Base-by-base conservation (phyloP, 805 yeast genomes). In the Hanseniaspora hatyaiensis region DNA sequence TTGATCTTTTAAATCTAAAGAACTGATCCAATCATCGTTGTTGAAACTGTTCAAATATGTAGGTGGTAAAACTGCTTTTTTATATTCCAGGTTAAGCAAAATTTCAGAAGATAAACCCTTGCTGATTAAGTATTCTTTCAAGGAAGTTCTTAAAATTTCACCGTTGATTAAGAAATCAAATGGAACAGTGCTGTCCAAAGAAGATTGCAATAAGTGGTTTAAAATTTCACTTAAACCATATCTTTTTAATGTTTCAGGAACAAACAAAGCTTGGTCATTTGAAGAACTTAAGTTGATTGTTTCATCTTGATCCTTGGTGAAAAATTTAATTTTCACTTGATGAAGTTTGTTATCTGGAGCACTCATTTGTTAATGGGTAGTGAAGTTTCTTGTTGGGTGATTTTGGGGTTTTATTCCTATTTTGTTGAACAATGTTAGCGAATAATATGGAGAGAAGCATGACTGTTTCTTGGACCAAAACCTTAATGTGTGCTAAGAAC, bases 21-120 rank as follows among this genome's bases (percentile, higher is more conserved):
- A 74, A 19, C 95, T 84, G 20, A 92, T 77, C 98, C 98, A 92
- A 65, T 92, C 98, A 52, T 89, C 95, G 59, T 89, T 87, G 59
- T 78, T 76, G 65, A 81, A 92, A 38, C 94, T 80, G 2, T 94
- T 86, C 53, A 87, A 68, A 59, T 77, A 88, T 22, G 89, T 78
- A n/a, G 98, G 98, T 16, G 98, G 98, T 44, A 89, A 72, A 32
- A 87, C 81, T 1, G 96, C 87, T 55, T 95, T 74, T 11, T 95
- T 85, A 67, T 92, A 92, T 60, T 92, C 98, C 40, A 92, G 67
- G 24, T 77, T 77, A 52, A 92, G 62, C 47, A 80, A 75, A 1
- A 83, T 74, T 70, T 92, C 98, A 23, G 79, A 72, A 2, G 95
- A 84, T 33, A 88, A 68, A 6, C 88, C 97, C 53, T 84, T 74